Percentiles rank a stretch among this genome's conserved stretches.
Evolutionary conservation across 805 yeast genomes (phyloP).

Genomic region (Komagataella pseudopastoris): DNA sequence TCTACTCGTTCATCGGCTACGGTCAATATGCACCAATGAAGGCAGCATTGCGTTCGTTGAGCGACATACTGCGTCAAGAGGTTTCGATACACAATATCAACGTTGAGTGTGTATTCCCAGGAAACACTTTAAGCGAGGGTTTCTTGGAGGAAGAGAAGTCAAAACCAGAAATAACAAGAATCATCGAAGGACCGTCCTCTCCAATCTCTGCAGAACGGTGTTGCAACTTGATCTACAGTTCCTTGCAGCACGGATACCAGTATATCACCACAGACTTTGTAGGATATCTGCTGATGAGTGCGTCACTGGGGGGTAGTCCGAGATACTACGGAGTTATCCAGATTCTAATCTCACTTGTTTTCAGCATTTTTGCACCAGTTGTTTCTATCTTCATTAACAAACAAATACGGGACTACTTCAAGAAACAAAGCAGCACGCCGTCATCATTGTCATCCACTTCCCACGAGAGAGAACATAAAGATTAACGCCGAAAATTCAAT

Average conservation of each 20-base stretch:
- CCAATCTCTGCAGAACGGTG: slow-evolving; percentile 60
- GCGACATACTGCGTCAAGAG: slow-evolving; percentile 76
- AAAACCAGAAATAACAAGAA: slow-evolving; percentile 73
- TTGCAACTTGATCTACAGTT: slow-evolving; percentile 41
- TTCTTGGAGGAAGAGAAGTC: slow-evolving; percentile 66
- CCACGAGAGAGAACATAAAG: not conserved
- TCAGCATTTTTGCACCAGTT: slow-evolving; percentile 48
- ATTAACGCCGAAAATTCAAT: not conserved
- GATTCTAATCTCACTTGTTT: slow-evolving; percentile 29
- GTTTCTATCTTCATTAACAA: slow-evolving; percentile 33
- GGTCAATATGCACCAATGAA: slow-evolving; percentile 84
- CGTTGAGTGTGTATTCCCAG: slow-evolving; percentile 72
- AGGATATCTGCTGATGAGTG: slow-evolving; percentile 67
- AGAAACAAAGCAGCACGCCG: slow-evolving; percentile 9
- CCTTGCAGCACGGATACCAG: slow-evolving; percentile 52
- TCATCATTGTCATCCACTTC: not conserved
- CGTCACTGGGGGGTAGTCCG: slow-evolving; percentile 60
- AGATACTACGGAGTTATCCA: slow-evolving; percentile 43
- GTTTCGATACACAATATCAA: slow-evolving; percentile 49
- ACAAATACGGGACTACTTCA: slow-evolving; percentile 38
- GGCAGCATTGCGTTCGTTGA: slow-evolving; percentile 65
- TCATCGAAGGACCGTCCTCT: slow-evolving; percentile 73
- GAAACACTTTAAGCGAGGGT: slow-evolving; percentile 86
- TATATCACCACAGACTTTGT: slow-evolving; percentile 71
- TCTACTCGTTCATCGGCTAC: slow-evolving; percentile 86